Base-by-base conservation (phyloP, 2,329 filamentous ascomycete species). In the Dactylonectria estremocensis region DNA sequence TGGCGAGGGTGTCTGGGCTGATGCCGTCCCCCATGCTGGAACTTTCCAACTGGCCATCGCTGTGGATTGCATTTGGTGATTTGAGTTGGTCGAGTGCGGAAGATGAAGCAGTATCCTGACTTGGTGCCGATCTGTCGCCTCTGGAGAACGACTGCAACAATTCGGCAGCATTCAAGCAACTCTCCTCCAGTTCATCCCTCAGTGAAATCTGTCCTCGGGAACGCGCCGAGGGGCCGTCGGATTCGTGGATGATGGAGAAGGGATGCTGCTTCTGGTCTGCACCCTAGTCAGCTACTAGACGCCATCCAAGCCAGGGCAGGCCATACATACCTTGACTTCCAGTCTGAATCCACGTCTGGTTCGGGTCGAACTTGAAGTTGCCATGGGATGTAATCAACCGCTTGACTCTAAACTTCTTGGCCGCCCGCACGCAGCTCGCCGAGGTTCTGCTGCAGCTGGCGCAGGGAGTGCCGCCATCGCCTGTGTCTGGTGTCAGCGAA, bases 341-440 rank as follows among this genome's bases (percentile, higher is more conserved):
- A 11, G 68, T 69, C 6, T 61, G 52, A 7, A 70, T 64, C 68
- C 68, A 70, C 0, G 66, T 70, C 46, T 70, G 68, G 35, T 70
- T 53, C 5, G 62, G 68, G 18, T 70, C 68, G 58, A 70, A 70
- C 13, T 53, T 58, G 43, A 69, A 69, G 5, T 37, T 70, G 57
- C 56, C 66, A 16, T 67, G 55, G 8, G 66, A 64, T 24, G 66
- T 53, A 22, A 70, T 70, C 16, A 70, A 54, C 35, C 64, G 57
- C 35, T 70, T 70, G 24, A 70, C 63, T 18, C 66, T 40, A 10
- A 70, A 70, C n/a, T 46, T 61, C 46, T 67, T 70, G 11, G 48
- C 48, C 14, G 22, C 50, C 4, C 66, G 62, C 6, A 61, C 56
- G 35, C 68, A 70, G 49, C 45, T 58, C 20, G 45, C 11, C 1